Base-by-base conservation (phyloP, 768 basidiomycete species). In the Boletus insuetus region DNA sequence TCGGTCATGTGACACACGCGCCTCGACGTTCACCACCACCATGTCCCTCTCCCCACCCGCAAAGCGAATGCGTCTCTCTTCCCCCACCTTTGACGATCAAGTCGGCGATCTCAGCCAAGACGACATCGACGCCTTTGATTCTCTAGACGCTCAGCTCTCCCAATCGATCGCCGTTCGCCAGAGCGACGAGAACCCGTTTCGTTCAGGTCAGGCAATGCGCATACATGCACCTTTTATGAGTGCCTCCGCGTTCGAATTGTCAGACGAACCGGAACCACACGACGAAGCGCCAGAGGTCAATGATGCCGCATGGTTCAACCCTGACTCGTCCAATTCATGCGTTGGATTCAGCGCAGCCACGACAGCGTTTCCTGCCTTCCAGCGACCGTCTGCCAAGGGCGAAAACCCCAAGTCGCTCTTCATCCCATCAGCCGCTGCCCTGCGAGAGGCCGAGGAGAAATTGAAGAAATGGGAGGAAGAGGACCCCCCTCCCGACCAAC, bases 61-160 rank as follows among this genome's bases (percentile, higher is more conserved):
- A 39, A 89, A 89, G 69, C 77, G 82, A 20, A 80, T 81, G 59
- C 76, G 86, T 40, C 76, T 86, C 29, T 85, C 85, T 0, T 87
- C 86, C 1, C 85, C 87, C 2, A 81, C 81, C 20, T 85, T 84
- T 56, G 86, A 86, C 56, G 73, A 77, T 44, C 79, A 79, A 58
- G 63, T 81, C 22, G 71, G 58, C 8, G 79, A 79, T 20, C 65
- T 83, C 50, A 86, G 78, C 48, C 78, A 82, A 55, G 79, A 82
- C 34, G 80, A 85, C 51, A 65, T 87, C 12, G 71, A 73, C 35
- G 83, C 80, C 4, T 78, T 83, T 43, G 83, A 85, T 63, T 73
- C 73, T 37, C 65, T 84, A 12, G 79, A 85, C 29, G 71, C 73
- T 6, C 69, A 63, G 44, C 69, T 82, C 2, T 78, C 80, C 6